Conservation (phyloP, 2,329 filamentous ascomycete species). For the Hypocrella siamensis region DNA sequence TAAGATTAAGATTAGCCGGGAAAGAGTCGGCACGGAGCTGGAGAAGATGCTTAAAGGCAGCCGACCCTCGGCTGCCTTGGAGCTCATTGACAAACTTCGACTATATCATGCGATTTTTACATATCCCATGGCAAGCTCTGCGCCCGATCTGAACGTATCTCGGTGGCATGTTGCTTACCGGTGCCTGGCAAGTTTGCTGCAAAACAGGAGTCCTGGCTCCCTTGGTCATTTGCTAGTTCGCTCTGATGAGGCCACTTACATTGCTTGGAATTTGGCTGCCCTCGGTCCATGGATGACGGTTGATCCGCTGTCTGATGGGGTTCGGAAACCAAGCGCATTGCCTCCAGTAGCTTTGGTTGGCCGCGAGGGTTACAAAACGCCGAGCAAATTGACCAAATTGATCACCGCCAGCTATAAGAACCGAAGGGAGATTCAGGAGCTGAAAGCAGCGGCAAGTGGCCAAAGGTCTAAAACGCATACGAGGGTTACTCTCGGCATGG, state of each 20-base stretch:
- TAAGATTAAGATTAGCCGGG: conserved; percentile 79
- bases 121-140: conserved; percentile 40
- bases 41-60: conserved; percentile 75
- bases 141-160: conserved; percentile 37
- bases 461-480: conserved; percentile 28
- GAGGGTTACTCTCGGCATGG: conserved; percentile 57
- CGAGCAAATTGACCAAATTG: conserved; percentile 59
- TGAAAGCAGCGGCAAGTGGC: conserved; percentile 40
- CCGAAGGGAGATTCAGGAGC: conserved; percentile 41
- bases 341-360: conserved; percentile 37
- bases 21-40: conserved; percentile 73
- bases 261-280: conserved; percentile 63
- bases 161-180: conserved; percentile 51
- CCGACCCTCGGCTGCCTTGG: conserved; percentile 44
- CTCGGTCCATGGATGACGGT: conserved; percentile 56
- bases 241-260: conserved; percentile 49
- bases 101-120: conserved; percentile 63
- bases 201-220: conserved; percentile 26
- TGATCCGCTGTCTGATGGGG: conserved; percentile 22
- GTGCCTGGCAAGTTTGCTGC: conserved; percentile 37
- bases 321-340: conserved; percentile 33
- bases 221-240: conserved; percentile 40
- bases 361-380: conserved; percentile 63
- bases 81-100: conserved; percentile 47
- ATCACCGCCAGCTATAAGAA: conserved; percentile 50